phyloP scores from a whole-genome alignment of 2,329 filamentous ascomycete genomes.

The Diaporthe caulivora region DNA sequence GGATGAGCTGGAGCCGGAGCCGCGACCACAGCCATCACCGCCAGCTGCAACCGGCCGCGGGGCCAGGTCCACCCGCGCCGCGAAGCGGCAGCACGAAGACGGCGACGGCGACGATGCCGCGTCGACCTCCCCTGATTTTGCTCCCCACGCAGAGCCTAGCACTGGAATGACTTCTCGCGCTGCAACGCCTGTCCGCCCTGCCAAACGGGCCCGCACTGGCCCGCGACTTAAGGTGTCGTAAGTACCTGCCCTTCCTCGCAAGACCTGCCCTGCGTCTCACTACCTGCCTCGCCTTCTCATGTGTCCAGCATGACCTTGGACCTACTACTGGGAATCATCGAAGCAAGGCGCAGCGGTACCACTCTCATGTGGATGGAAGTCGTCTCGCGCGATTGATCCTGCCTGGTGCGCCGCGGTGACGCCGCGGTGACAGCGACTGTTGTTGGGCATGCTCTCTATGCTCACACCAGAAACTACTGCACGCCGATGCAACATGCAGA shows the following conservation, averaged over 20 bases:
- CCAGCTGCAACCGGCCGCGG: conserved; percentile 33
- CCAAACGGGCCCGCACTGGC: conserved; percentile 72
- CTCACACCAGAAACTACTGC: not conserved
- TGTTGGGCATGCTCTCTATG: not conserved
- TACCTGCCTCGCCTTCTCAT: conserved; percentile 25
- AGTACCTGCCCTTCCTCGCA: conserved; percentile 52
- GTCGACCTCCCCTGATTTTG: conserved; percentile 63
- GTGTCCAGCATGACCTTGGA: not conserved
- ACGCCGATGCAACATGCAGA: not conserved
- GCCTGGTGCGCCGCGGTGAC: not conserved
- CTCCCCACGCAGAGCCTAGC: conserved; percentile 59
- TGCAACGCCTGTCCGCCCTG: conserved; percentile 67
- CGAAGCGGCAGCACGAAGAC: conserved; percentile 67
- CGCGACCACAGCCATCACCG: conserved; percentile 11
- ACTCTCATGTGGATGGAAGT: conserved; percentile 5
- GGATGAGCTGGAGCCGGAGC: conserved; percentile 36
- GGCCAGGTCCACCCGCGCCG: conserved; percentile 60
- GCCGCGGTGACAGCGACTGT: not conserved
- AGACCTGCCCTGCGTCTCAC: not conserved
- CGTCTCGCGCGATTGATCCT: not conserved
- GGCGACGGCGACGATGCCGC: conserved; percentile 62
- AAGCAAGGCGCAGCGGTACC: not conserved
- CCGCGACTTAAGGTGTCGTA: conserved; percentile 78
- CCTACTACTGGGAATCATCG: not conserved
- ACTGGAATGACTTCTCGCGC: conserved; percentile 69